phyloP scores from a whole-genome alignment of 345 rosid genomes.

The Euphorbia peplus region DNA sequence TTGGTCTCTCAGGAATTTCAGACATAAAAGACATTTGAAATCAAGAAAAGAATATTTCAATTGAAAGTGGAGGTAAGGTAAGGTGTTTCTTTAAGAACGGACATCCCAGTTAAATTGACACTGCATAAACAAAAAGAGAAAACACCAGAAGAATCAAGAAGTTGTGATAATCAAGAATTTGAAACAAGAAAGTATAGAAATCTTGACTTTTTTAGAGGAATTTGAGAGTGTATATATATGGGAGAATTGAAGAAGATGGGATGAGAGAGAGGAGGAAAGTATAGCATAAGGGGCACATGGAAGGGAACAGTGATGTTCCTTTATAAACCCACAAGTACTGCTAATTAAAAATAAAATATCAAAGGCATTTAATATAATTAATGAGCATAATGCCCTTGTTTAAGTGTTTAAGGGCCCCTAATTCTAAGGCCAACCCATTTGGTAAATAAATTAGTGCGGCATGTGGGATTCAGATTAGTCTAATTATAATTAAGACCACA shows the following conservation, averaged over 20 bases:
- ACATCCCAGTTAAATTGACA: too few relatives aligned
- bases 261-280: background rate
- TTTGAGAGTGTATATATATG: background rate
- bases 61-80: too few relatives aligned
- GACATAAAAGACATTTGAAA: conserved; percentile 24
- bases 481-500: conserved; percentile 2
- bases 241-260: background rate
- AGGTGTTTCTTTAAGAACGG: too few relatives aligned
- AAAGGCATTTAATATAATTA: conserved; percentile 1
- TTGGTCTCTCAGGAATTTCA: conserved; percentile 29
- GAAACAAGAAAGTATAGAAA: conserved; percentile 4
- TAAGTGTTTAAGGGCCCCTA: conserved; percentile 3
- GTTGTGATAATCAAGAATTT: too few relatives aligned
- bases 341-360: background rate
- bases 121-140: too few relatives aligned
- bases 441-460: background rate
- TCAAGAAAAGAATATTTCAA: too few relatives aligned
- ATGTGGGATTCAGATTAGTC: conserved; percentile 10
- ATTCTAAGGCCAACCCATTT: background rate
- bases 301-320: conserved; percentile 42
- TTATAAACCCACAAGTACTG: conserved; percentile 7
- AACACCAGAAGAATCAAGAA: conserved; percentile 11
- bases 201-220: conserved; percentile 6
- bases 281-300: conserved; percentile 57
- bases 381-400: conserved; percentile 12